Conservation (phyloP, 371 early-diverging fungal species). For the Paraphysoderma sedebokerense region DNA sequence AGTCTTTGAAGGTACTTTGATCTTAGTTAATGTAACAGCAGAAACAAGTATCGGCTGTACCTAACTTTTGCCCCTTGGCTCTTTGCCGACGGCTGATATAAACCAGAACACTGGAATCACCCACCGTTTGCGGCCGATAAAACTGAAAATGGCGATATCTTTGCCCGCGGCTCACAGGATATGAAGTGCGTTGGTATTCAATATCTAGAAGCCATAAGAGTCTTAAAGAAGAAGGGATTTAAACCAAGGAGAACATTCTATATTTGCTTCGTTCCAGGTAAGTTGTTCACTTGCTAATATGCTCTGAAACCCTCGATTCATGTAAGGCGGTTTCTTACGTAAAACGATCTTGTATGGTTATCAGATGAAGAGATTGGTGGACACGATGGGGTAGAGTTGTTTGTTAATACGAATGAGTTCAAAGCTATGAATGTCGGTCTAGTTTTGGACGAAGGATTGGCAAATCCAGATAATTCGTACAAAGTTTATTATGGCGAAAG, state of each 20-base stretch:
- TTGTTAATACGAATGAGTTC: constrained; percentile 39
- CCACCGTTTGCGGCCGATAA: constrained; percentile 54
- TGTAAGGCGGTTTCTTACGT: not conserved
- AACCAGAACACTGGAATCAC: constrained; percentile 41
- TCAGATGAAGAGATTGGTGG: constrained; percentile 69
- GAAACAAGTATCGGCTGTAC: no score
- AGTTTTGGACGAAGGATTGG: constrained; percentile 61
- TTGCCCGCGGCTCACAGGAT: constrained; percentile 57
- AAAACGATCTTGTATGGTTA: not conserved
- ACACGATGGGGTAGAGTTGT: constrained; percentile 44
- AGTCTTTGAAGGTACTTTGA: constrained; percentile 28
- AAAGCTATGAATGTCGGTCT: constrained; percentile 49
- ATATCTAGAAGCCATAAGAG: constrained; percentile 33
- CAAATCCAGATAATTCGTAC: constrained; percentile 31
- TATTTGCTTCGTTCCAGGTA: constrained; percentile 47
- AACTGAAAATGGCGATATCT: constrained; percentile 37
- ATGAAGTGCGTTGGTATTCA: constrained; percentile 68
- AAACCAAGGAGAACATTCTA: constrained; percentile 44
- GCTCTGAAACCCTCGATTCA: not conserved
- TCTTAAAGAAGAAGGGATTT: constrained; percentile 24
- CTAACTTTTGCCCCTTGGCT: no score
- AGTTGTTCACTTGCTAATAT: not conserved
- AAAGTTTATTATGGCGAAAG: constrained; percentile 65
- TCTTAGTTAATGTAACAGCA: no score
- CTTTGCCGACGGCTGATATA: not conserved